Evolutionary conservation across 2,329 filamentous ascomycete genomes (phyloP), one percentile per base, ranked within the genome.

Genomic region (Colletotrichum horii): DNA sequence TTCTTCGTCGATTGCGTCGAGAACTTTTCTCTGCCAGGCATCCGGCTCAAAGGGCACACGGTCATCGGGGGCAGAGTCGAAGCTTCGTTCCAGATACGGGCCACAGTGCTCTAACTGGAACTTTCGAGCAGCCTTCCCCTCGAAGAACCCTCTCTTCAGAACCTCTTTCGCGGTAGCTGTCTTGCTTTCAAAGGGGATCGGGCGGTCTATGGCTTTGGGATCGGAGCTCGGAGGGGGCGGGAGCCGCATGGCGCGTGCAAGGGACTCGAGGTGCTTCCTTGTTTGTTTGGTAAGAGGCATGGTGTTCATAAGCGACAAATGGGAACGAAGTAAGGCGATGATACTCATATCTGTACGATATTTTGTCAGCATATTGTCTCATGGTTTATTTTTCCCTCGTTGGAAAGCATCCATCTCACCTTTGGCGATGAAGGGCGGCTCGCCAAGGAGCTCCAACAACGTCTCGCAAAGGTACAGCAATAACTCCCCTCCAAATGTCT

Each of bases 51-150:
- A 96, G 3, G 85, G 82, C 1, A 95, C 94, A 75, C 94, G 90
- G n/a, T 87, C 77, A 81, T 96, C 94, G 0, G 91, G 89, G 15
- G 86, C 86, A 0, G 94, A 92, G 79, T 94, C 93, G 79, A 95
- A 93, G 78, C 89, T 92, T n/a, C 94, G 88, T 79, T 96, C 94
- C 83, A 96, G 89, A 79, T 94, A 95, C 0, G 94, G 94, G 0
- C 94, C 94, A 65, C 91, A 93, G 80, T 94, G 87, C 11, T 90
- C 83, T 14, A 96, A 85, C 79, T 96, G 94, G 76, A 96, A 94
- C 22, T 93, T 8, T 76, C 70, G 16, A 66, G 60, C 26, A 65
- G 77, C 24, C 1, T 3, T 36, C 66, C 76, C 26, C 2, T 26
- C 38, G 2, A 56, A 52, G 12, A 71, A 19, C 4, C 43, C 43